Evolutionary conservation across 108 stramenopile species (phyloP).

Genomic region (Cyclotella kingstonii): DNA sequence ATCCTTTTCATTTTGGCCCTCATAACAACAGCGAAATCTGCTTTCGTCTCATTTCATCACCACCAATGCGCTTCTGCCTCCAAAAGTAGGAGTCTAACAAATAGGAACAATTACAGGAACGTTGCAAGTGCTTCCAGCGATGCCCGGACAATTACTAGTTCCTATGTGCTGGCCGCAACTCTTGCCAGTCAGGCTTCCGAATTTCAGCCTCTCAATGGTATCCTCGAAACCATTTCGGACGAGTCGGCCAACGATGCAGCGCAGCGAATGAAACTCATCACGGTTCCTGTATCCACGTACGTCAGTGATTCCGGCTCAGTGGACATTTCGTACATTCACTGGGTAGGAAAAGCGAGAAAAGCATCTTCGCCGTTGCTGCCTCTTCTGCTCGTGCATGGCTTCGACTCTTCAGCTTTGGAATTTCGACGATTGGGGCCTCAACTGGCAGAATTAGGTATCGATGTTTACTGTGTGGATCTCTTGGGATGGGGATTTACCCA

Average conservation of each 20-base stretch:
- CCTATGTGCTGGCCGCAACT: no score
- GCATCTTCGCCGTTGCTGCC: slow-evolving; percentile 13
- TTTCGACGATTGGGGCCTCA: slow-evolving; percentile 73
- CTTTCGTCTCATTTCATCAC: no score
- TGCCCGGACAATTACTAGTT: no score
- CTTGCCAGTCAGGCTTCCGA: no score
- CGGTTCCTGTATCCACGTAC: slow-evolving; percentile 62
- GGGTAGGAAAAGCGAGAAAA: slow-evolving; percentile 28
- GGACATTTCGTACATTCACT: slow-evolving; percentile 77
- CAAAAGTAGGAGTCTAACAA: no score
- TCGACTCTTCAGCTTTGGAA: slow-evolving; percentile 90
- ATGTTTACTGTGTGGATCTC: slow-evolving; percentile 90
- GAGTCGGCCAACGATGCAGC: slow-evolving; percentile 64
- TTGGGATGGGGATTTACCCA: slow-evolving; percentile 96
- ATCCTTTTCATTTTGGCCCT: no score
- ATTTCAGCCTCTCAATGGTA: no score
- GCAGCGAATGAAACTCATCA: slow-evolving; percentile 58
- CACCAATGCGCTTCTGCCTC: no score
- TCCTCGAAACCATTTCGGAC: slow-evolving; percentile 48
- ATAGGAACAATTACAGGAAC: no score
- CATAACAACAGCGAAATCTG: no score
- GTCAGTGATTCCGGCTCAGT: slow-evolving; percentile 59
- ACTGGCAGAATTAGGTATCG: slow-evolving; percentile 66
- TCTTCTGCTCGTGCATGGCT: slow-evolving; percentile 80
- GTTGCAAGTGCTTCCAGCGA: no score